These are phyloP conservation scores for Candida albicans DNA, from an alignment of 1,139 yeast species.

Conservation along the genomic window DNA sequence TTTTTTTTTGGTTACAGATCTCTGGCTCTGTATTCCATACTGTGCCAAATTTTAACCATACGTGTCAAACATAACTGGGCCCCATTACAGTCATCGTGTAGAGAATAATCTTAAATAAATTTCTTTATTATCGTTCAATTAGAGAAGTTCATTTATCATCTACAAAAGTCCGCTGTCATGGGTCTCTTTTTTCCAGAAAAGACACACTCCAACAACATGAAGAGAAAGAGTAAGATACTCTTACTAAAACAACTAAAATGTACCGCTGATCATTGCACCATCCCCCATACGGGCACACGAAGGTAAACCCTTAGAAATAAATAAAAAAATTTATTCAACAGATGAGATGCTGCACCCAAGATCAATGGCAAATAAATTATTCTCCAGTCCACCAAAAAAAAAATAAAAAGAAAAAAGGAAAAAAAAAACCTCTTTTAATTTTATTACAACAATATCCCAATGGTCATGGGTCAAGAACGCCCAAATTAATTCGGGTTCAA, in stretches of 20 bases:
- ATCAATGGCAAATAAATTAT: conserved; percentile 49
- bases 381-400: conserved; percentile 63
- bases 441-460: conserved; percentile 52
- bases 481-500: conserved; percentile 57
- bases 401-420: conserved; percentile 20
- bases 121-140: too few species aligned
- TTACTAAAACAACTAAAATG: conserved; percentile 31
- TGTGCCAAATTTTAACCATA: too few species aligned
- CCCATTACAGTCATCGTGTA: too few species aligned
- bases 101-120: too few species aligned
- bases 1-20: too few species aligned
- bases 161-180: too few species aligned
- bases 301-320: conserved; percentile 70
- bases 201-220: neutral
- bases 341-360: conserved; percentile 85
- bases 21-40: too few species aligned
- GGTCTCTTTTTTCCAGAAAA: too few species aligned
- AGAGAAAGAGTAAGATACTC: neutral
- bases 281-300: conserved; percentile 82
- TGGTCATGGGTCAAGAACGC: conserved; percentile 78
- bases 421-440: neutral
- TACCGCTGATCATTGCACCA: conserved; percentile 76
- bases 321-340: conserved; percentile 38
- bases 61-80: too few species aligned
- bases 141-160: too few species aligned